Percentiles rank a stretch among this genome's conserved stretches.
Conservation (phyloP, 2,329 filamentous ascomycete species). For the Fusarium pseudograminearum region DNA sequence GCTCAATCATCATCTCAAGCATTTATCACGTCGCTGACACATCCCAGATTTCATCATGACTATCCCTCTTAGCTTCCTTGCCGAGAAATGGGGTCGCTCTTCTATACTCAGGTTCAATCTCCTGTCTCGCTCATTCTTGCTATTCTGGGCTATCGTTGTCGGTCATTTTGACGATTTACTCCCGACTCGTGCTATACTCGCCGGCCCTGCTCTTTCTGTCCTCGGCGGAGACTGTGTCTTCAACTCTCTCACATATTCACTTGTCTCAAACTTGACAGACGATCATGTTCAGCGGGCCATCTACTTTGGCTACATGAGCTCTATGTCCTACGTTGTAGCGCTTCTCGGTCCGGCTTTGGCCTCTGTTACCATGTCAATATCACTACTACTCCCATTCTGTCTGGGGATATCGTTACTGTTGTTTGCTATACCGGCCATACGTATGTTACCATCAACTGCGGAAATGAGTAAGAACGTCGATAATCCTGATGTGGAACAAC, state of each 20-base stretch:
- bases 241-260: constrained; percentile 61
- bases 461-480: neutral
- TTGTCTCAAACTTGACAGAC: constrained; percentile 59
- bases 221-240: constrained; percentile 65
- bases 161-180: constrained; percentile 35
- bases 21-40: neutral
- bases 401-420: constrained; percentile 34
- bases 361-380: constrained; percentile 58
- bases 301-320: constrained; percentile 64
- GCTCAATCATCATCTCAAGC: neutral
- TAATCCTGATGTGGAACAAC: constrained; percentile 49
- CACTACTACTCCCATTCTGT: constrained; percentile 59
- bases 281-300: constrained; percentile 60
- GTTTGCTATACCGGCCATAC: constrained; percentile 33
- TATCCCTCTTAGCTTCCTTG: constrained; percentile 61
- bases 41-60: constrained; percentile 61
- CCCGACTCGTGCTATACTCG: constrained; percentile 52
- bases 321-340: constrained; percentile 60
- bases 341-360: constrained; percentile 61
- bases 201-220: constrained; percentile 57
- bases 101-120: constrained; percentile 59
- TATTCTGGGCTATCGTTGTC: constrained; percentile 43
- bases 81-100: constrained; percentile 57
- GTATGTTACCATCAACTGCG: constrained; percentile 21
- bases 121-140: constrained; percentile 49